Conservation (phyloP, 805 yeast genomes). For the Yamadazyma takamatsuzukensis region DNA sequence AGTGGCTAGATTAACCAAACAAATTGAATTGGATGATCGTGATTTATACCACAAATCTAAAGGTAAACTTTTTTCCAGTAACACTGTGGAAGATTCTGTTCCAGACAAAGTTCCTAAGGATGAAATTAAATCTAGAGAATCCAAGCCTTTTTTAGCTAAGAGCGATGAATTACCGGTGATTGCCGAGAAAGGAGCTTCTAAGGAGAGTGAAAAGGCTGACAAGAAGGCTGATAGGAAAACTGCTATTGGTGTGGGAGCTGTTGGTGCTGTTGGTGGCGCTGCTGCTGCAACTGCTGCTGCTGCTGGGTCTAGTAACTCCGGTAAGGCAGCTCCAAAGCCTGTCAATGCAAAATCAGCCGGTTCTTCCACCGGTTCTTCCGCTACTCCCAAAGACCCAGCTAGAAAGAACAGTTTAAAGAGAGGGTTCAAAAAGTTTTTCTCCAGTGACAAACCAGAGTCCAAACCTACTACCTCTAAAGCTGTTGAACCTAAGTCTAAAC, state of each 20-base stretch:
- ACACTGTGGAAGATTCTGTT: conserved; percentile 9
- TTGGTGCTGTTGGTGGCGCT: conserved; percentile 12
- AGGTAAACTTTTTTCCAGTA: conserved; percentile 7
- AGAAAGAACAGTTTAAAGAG: conserved; percentile 13
- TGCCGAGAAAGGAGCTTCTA: conserved; percentile 19
- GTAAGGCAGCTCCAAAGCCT: background rate
- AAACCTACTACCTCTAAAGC: conserved; percentile 4
- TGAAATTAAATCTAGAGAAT: conserved; percentile 6
- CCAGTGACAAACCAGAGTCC: background rate
- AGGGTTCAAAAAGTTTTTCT: conserved; percentile 9
- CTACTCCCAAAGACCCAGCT: background rate
- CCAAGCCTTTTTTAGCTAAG: conserved; percentile 21
- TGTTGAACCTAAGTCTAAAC: conserved; percentile 2
- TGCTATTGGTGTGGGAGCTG: conserved; percentile 9
- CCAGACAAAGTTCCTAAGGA: conserved; percentile 14
- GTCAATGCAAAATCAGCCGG: conserved; percentile 1
- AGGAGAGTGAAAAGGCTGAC: conserved; percentile 4
- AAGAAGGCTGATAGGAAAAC: conserved; percentile 6
- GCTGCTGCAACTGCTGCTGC: conserved; percentile 13
- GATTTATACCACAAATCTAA: conserved; percentile 16
- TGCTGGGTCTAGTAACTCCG: conserved; percentile 12
- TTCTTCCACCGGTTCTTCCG: too few species aligned
- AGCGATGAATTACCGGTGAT: conserved; percentile 28
- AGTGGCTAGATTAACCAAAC: conserved; percentile 27
- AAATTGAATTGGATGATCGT: conserved; percentile 29